These are phyloP conservation scores for Suhomyces faveliae DNA, from an alignment of 805 yeast species.

Conservation along the genomic window DNA sequence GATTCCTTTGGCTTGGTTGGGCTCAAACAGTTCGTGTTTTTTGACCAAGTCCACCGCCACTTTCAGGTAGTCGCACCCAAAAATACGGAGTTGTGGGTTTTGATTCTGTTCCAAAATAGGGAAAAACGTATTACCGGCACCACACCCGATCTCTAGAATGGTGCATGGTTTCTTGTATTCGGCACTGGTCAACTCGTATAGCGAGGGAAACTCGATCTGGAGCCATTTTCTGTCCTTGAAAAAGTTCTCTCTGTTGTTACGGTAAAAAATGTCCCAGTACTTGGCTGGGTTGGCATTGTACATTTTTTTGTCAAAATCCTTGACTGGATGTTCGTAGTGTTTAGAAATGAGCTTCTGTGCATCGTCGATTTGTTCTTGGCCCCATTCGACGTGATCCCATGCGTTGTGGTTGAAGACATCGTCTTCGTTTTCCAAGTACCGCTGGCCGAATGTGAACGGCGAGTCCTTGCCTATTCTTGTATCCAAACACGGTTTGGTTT, in stretches of 20 bases:
- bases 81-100: slow-evolving; percentile 69
- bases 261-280: slow-evolving; percentile 93
- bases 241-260: slow-evolving; percentile 87
- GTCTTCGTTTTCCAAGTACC: slow-evolving; percentile 65
- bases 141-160: slow-evolving; percentile 93
- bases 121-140: slow-evolving; percentile 95
- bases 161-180: slow-evolving; percentile 67
- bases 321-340: slow-evolving; percentile 83
- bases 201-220: slow-evolving; percentile 85
- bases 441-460: slow-evolving; percentile 91
- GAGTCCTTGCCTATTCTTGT: slow-evolving; percentile 76
- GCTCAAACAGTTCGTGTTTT: slow-evolving; percentile 57
- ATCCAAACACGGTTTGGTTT: slow-evolving; percentile 33
- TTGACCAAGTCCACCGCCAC: slow-evolving; percentile 87
- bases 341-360: slow-evolving; percentile 72
- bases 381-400: slow-evolving; percentile 98
- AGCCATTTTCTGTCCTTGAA: slow-evolving; percentile 97
- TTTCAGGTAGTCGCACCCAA: slow-evolving; percentile 87
- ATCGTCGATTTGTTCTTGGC: slow-evolving; percentile 75
- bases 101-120: slow-evolving; percentile 83
- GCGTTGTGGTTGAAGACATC: slow-evolving; percentile 94
- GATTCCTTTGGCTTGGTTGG: slow-evolving; percentile 42
- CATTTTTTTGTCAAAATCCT: slow-evolving; percentile 74
- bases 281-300: slow-evolving; percentile 86
- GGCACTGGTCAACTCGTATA: slow-evolving; percentile 70